Evolutionary conservation across 495 filamentous ascomycete genomes (phyloP).

Genomic region (Penicillium pancosmium): DNA sequence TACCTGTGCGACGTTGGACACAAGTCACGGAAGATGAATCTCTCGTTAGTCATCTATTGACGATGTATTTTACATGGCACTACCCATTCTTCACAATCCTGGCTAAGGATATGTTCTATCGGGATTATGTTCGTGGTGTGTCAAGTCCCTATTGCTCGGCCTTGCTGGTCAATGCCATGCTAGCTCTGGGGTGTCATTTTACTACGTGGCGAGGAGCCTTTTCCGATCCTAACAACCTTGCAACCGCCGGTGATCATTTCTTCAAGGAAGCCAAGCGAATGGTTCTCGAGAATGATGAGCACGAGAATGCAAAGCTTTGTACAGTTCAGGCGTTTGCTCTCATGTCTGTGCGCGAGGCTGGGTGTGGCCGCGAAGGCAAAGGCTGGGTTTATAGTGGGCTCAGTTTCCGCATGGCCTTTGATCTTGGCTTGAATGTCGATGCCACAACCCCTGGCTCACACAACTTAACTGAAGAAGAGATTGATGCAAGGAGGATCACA

Average conservation of each 20-base stretch:
- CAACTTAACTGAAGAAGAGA: constrained; percentile 75
- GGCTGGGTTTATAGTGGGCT: constrained; percentile 99
- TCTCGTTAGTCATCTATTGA: constrained; percentile 83
- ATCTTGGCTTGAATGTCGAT: constrained; percentile 92
- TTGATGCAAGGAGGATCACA: constrained; percentile 86
- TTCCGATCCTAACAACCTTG: constrained; percentile 67
- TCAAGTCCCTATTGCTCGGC: constrained; percentile 78
- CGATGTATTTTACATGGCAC: constrained; percentile 98
- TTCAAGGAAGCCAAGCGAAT: constrained; percentile 93
- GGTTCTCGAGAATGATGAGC: constrained; percentile 88
- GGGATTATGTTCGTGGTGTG: constrained; percentile 75
- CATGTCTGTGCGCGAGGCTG: constrained; percentile 96
- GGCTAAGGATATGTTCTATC: constrained; percentile 85
- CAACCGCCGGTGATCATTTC: constrained; percentile 95
- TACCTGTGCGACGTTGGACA: constrained; percentile 81
- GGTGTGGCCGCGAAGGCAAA: constrained; percentile 91
- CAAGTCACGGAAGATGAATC: constrained; percentile 77
- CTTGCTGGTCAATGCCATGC: constrained; percentile 90
- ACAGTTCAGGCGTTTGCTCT: constrained; percentile 93
- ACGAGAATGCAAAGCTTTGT: constrained; percentile 86
- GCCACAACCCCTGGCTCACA: constrained; percentile 61
- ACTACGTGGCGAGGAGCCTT: constrained; percentile 74
- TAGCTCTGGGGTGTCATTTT: constrained; percentile 96
- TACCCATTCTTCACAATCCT: constrained; percentile 96
- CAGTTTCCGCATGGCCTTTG: constrained; percentile 98